phyloP scores from a whole-genome alignment of 345 rosid species.

The Eucalyptus tenuipes region DNA sequence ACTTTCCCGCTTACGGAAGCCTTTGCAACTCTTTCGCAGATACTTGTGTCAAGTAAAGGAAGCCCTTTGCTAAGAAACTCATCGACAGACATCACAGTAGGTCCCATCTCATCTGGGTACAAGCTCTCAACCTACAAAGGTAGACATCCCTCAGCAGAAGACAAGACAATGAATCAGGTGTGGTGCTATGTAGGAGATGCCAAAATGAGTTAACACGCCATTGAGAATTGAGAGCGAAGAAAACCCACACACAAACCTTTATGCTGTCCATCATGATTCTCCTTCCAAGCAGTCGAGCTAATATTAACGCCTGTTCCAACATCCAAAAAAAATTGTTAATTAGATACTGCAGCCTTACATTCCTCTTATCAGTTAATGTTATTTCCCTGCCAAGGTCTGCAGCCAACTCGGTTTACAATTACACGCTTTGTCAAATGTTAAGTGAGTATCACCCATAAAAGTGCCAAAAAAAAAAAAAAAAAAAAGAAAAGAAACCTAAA shows the following conservation, averaged over 20 bases:
- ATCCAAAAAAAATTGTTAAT: background rate
- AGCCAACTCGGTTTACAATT: background rate
- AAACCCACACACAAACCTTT: constrained; percentile 24
- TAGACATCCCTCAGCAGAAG: background rate
- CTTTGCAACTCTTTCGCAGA: constrained; percentile 53
- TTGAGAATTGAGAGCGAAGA: background rate
- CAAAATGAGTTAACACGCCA: background rate
- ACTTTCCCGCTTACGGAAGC: constrained; percentile 69
- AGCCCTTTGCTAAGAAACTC: constrained; percentile 53
- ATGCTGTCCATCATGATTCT: constrained; percentile 55
- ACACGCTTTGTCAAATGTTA: background rate
- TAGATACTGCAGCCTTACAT: background rate
- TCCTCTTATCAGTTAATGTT: background rate
- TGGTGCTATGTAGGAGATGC: background rate
- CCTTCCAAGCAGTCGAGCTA: constrained; percentile 82
- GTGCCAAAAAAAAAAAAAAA: background rate
- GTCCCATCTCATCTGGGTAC: constrained; percentile 76
- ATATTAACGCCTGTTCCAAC: constrained; percentile 66
- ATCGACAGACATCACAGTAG: constrained; percentile 54
- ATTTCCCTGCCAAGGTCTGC: background rate
- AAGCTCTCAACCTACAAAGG: constrained; percentile 69
- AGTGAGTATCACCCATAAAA: background rate
- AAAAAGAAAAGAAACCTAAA: background rate
- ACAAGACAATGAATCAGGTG: background rate
- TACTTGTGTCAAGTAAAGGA: constrained; percentile 45